Evolutionary conservation across 352 stramenopile species (phyloP), one percentile per base, ranked within the genome.

Genomic region (Phytophthora citricola): DNA sequence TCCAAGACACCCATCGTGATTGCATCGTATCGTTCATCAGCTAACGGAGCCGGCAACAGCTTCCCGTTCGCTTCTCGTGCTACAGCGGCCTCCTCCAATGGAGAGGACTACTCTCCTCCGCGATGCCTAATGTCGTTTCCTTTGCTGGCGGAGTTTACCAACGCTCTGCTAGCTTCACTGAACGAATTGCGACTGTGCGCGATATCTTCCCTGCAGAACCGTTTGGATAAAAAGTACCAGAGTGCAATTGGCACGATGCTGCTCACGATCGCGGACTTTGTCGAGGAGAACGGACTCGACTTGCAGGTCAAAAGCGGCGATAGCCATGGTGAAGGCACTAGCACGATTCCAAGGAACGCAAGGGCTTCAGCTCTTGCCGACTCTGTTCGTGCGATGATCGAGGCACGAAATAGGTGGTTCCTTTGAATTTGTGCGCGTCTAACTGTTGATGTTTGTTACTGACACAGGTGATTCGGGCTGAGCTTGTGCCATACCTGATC

Each of bases 111-210:
- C 57, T 80, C 83, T 10, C 87, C 90, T 0, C 90, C 90, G 0
- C 81, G 87, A 14, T 76, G 81, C n/a, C 75, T 97, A 17, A 93
- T 97, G 83, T 84, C 87, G 24, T 96, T 94, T 61, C 90, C 90
- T n/a, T 71, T 94, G 31, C 51, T 95, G 43, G 90, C 89, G 0
- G 85, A 94, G 59, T 90, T 94, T 44, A 95, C 84, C 3, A 97
- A 97, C 72, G 79, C 82, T 2, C 20, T 97, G 24, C 58, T 97
- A 2, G 67, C 76, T 22, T 93, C 85, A 7, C 83, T 96, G 22
- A 97, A 97, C 45, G 85, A 96, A 44, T 71, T 97, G n/a, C 82
- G 88, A 11, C 63, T 93, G 39, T 94, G 86, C 55, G 77, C 80
- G 24, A 89, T 94, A 32, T 56, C 65, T 8, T 93, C 86, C 9